phyloP scores from a whole-genome alignment of 2,329 filamentous ascomycete genomes.

The Teratosphaeria zuluensis region DNA sequence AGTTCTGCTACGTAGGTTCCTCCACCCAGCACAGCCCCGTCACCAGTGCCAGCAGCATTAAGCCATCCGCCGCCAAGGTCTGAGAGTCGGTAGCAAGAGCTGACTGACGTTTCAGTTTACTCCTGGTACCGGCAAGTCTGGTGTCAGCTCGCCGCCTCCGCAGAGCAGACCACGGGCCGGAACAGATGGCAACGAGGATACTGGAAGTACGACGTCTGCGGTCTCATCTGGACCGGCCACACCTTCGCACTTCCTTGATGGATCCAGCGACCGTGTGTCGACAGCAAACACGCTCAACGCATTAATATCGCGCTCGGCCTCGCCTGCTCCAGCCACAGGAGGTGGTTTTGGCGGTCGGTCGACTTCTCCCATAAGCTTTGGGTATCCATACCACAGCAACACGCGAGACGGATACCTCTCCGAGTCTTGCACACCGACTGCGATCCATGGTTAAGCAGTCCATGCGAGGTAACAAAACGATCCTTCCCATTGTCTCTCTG shows the following conservation, averaged over 20 bases:
- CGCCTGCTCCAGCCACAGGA: slow-evolving; percentile 20
- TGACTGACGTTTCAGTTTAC: slow-evolving; percentile 27
- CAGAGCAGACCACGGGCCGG: not conserved
- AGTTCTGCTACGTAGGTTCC: slow-evolving; percentile 98
- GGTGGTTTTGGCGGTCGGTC: slow-evolving; percentile 16
- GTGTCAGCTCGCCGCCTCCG: slow-evolving; percentile 7
- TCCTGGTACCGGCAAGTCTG: slow-evolving; percentile 21
- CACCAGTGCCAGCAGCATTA: slow-evolving; percentile 7
- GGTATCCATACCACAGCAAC: slow-evolving; percentile 26
- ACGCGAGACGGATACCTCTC: slow-evolving; percentile 25
- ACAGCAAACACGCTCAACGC: slow-evolving; percentile 10
- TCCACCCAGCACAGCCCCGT: slow-evolving; percentile 7
- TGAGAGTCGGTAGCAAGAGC: slow-evolving; percentile 15
- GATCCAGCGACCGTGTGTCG: slow-evolving; percentile 15
- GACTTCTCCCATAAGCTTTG: slow-evolving; percentile 25
- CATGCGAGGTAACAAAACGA: not conserved
- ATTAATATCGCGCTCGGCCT: slow-evolving; percentile 23
- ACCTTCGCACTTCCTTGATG: slow-evolving; percentile 19
- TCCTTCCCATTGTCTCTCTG: slow-evolving; percentile 5
- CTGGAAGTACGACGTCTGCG: slow-evolving; percentile 8
- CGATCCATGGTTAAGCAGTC: slow-evolving; percentile 23
- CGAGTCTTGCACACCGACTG: slow-evolving; percentile 25
- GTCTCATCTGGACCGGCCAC: slow-evolving; percentile 15
- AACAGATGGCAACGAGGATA: slow-evolving; percentile 12
- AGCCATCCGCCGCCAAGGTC: slow-evolving; percentile 21